Conservation (phyloP, 179 eudicot species). For the Vitellaria paradoxa region DNA sequence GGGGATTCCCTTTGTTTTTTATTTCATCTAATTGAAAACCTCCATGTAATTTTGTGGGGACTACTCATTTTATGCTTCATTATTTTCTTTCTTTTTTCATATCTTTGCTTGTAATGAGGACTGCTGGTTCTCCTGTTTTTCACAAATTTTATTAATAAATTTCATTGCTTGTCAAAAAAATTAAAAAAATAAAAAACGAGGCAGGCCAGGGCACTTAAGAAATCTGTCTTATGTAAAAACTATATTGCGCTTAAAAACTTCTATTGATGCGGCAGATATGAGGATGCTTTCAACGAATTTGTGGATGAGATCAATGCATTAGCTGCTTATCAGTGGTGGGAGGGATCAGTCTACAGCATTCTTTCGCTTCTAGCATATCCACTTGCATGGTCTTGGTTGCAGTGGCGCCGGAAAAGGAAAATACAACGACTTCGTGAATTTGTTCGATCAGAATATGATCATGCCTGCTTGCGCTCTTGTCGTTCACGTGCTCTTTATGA, state of each 20-base stretch:
- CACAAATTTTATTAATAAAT: too few species aligned
- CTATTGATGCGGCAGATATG: conserved; percentile 55
- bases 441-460: conserved; percentile 99
- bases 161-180: not conserved
- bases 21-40: too few species aligned
- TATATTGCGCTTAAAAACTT: not conserved
- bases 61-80: too few species aligned
- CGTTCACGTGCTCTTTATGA: conserved; percentile 99
- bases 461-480: conserved; percentile 99
- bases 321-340: conserved; percentile 99
- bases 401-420: conserved; percentile 86
- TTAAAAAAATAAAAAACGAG: not conserved
- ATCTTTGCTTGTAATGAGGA: too few species aligned
- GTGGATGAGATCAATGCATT: conserved; percentile 87
- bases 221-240: not conserved
- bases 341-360: conserved; percentile 85
- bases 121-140: too few species aligned
- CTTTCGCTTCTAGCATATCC: conserved; percentile 75
- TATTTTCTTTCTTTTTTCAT: too few species aligned
- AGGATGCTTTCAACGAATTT: conserved; percentile 88
- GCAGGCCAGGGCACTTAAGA: not conserved
- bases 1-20: too few species aligned
- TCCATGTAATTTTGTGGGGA: too few species aligned
- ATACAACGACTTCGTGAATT: conserved; percentile 91
- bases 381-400: conserved; percentile 95